Base-by-base conservation (phyloP, 805 yeast species). In the Sugiyamaella floridensis region DNA sequence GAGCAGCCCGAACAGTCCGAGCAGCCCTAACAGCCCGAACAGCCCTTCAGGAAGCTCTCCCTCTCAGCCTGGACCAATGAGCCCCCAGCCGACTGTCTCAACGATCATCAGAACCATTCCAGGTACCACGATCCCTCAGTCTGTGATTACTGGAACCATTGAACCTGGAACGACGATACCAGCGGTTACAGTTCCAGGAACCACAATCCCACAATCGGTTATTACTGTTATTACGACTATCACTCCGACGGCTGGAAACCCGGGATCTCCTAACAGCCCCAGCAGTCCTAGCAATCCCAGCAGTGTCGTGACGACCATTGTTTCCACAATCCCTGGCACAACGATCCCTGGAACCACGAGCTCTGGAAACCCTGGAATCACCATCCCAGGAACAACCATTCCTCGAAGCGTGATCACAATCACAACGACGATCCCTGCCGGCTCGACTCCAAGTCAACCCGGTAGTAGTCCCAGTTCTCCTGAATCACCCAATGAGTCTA, bases 381-480 rank as follows among this genome's bases (percentile, higher is more conserved):
- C 62, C 2, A 22, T 61, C 16, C 63, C 58, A 22, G 57, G 61
- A 22, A 57, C 62, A 4, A 47, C 53, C 1, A 28, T 54, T 26
- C 58, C 60, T 2, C 60, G 52, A 10, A 34, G 48, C 16, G 53
- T 54, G 4, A 52, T 56, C 43, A 48, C 63, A 43, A 40, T 50
- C 55, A 22, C 52, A 0, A 34, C 58, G n/a, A 58, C 54, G 2
- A 32, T 32, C n/a, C 37, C 37, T 22, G 26, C 26, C 6, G 26
- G 26, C 3, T 22, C 26, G 26, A 22, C 3, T 22, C 26, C 26
- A 22, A 32, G 37, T 8, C n/a, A 32, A 32, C 37, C 37, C 26
- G 26, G 26, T 22, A 22, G 26, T 14, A 22, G 26, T 22, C 26
- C 26, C 26, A 22, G 26, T 22, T 22, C 6, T 22, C 26, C 26